These are phyloP conservation scores for Akanthomyces muscarius DNA, from an alignment of 2,329 filamentous ascomycete species.

Conservation along the genomic window DNA sequence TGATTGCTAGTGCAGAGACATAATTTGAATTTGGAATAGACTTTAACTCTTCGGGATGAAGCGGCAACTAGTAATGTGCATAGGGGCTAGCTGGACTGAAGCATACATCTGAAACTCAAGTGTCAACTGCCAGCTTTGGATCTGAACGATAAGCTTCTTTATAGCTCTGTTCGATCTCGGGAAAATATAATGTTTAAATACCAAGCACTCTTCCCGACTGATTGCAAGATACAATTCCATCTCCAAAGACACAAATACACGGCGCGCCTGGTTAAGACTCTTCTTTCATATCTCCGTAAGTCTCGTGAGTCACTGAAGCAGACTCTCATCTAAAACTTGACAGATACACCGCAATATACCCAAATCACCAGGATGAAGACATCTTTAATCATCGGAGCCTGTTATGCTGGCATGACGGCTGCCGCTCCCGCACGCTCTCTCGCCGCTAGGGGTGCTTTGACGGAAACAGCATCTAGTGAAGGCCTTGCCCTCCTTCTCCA, in stretches of 20 bases:
- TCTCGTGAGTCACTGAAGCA: not conserved
- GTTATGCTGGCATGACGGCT: constrained; percentile 8
- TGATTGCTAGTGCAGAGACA: not conserved
- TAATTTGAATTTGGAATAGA: constrained; percentile 5
- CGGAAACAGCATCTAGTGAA: not conserved
- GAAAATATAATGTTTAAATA: not conserved
- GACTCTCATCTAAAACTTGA: not conserved
- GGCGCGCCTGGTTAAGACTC: not conserved
- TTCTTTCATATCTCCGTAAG: not conserved
- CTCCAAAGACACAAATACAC: not conserved
- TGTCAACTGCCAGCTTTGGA: not conserved
- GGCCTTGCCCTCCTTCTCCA: not conserved
- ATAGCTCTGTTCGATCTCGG: not conserved
- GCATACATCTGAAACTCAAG: constrained; percentile 3
- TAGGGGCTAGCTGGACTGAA: not conserved
- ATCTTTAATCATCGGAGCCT: constrained; percentile 1
- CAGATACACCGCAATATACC: not conserved
- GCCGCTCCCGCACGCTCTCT: not conserved
- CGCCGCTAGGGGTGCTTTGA: not conserved
- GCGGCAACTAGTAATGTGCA: not conserved
- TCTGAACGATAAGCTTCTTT: not conserved
- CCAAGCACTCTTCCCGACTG: not conserved
- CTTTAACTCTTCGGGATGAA: not conserved
- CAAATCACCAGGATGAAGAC: not conserved
- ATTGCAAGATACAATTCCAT: not conserved